Evolutionary conservation across 140 eudicot genomes (phyloP).

Genomic region (Bidens hawaiensis): DNA sequence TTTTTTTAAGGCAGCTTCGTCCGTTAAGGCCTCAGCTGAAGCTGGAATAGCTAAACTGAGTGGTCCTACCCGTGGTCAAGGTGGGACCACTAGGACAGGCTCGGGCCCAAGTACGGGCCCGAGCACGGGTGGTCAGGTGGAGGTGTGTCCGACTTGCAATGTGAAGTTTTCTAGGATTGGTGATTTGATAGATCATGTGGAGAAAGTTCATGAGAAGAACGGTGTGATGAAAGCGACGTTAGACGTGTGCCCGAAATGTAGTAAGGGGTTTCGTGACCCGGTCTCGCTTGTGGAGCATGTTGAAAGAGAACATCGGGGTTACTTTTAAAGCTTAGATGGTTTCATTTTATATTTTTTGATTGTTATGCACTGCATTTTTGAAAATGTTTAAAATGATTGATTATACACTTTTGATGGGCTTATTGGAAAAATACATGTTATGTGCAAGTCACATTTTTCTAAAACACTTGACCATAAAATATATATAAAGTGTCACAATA

Average conservation of each 20-base stretch:
- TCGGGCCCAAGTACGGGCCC: constrained; percentile 21
- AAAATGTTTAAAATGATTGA: not conserved
- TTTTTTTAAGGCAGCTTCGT: constrained; percentile 59
- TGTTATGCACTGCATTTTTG: not conserved
- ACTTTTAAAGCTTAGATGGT: constrained; percentile 43
- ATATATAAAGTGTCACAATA: too few relatives aligned
- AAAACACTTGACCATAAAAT: too few relatives aligned
- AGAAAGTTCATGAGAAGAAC: constrained; percentile 67
- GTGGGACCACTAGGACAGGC: not conserved
- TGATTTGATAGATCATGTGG: constrained; percentile 75
- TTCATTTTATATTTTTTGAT: not conserved
- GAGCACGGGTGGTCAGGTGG: constrained; percentile 43
- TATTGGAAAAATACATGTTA: too few relatives aligned
- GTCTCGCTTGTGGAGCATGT: constrained; percentile 91
- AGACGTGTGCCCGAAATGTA: constrained; percentile 91
- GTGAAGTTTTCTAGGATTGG: constrained; percentile 50
- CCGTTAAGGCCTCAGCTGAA: constrained; percentile 46
- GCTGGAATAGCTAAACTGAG: constrained; percentile 50
- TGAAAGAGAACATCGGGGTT: constrained; percentile 87
- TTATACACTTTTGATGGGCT: not conserved
- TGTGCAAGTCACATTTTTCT: too few relatives aligned
- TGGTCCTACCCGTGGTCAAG: constrained; percentile 25
- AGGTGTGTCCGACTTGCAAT: constrained; percentile 65
- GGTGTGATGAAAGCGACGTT: constrained; percentile 69
- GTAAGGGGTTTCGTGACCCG: constrained; percentile 83